Conservation (phyloP, 2,329 filamentous ascomycete genomes). For the Penicillium aurantiogriseum region DNA sequence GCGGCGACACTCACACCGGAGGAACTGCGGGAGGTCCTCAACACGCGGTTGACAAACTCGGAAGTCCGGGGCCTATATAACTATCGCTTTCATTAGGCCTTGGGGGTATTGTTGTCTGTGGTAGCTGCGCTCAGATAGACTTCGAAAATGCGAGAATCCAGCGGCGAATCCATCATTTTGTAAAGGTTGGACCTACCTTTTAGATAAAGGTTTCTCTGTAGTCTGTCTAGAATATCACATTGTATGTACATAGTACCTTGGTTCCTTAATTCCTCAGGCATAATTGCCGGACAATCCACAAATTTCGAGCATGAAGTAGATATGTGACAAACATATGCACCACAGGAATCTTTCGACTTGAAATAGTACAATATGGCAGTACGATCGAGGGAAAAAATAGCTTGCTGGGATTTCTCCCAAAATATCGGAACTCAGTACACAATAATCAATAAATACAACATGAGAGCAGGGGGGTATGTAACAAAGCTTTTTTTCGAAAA, state of each 20-base stretch:
- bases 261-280: not conserved
- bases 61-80: not conserved
- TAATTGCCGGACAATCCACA: not conserved
- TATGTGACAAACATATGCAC: not conserved
- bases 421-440: not conserved
- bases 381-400: not conserved
- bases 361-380: not conserved
- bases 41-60: not conserved
- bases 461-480: conserved; percentile 7
- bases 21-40: not conserved
- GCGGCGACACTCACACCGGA: not conserved
- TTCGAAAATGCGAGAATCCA: too few species aligned
- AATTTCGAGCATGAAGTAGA: not conserved
- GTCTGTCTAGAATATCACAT: too few species aligned
- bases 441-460: not conserved
- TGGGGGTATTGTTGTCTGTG: too few species aligned
- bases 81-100: not conserved
- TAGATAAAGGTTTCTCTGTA: too few species aligned
- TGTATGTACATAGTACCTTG: not conserved
- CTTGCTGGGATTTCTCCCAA: not conserved
- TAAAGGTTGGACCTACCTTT: too few species aligned
- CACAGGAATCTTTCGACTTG: not conserved
- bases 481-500: not conserved
- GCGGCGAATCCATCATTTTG: too few species aligned
- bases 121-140: too few species aligned